Conservation (phyloP, 768 basidiomycete species). For the Coprinellus aureogranulatus region DNA sequence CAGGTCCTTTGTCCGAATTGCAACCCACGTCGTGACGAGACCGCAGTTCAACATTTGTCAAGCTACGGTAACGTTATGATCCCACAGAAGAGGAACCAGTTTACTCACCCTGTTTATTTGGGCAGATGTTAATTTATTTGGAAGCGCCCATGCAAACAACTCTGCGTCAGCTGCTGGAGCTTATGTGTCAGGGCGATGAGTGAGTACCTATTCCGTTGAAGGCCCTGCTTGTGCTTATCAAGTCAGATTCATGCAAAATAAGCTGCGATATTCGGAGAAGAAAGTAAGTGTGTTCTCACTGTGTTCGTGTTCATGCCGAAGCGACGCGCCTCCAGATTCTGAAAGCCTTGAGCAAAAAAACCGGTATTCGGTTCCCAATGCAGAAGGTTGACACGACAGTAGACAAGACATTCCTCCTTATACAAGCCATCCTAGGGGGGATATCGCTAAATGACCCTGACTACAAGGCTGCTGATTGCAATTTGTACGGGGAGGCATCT, state of each 20-base stretch:
- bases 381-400: slow-evolving; percentile 66
- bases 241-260: slow-evolving; percentile 61
- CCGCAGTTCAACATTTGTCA: slow-evolving; percentile 74
- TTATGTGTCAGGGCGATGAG: slow-evolving; percentile 67
- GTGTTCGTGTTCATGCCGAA: too few relatives aligned
- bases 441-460: slow-evolving; percentile 68
- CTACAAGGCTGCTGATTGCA: slow-evolving; percentile 68
- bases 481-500: slow-evolving; percentile 67
- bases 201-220: slow-evolving; percentile 24
- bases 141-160: slow-evolving; percentile 63
- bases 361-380: slow-evolving; percentile 77
- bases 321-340: slow-evolving; percentile 51
- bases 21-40: slow-evolving; percentile 3
- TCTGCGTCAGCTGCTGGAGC: slow-evolving; percentile 71
- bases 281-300: slow-evolving; percentile 49
- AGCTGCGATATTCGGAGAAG: slow-evolving; percentile 76
- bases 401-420: slow-evolving; percentile 79
- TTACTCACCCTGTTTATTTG: neutral
- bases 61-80: slow-evolving; percentile 45
- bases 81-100: neutral
- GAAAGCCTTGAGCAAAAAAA: slow-evolving; percentile 65
- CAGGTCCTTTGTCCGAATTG: neutral
- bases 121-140: too few relatives aligned
- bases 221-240: neutral
- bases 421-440: slow-evolving; percentile 75